Conservation (phyloP, 2,329 filamentous ascomycete genomes). For the Scortechinia acanthostroma region DNA sequence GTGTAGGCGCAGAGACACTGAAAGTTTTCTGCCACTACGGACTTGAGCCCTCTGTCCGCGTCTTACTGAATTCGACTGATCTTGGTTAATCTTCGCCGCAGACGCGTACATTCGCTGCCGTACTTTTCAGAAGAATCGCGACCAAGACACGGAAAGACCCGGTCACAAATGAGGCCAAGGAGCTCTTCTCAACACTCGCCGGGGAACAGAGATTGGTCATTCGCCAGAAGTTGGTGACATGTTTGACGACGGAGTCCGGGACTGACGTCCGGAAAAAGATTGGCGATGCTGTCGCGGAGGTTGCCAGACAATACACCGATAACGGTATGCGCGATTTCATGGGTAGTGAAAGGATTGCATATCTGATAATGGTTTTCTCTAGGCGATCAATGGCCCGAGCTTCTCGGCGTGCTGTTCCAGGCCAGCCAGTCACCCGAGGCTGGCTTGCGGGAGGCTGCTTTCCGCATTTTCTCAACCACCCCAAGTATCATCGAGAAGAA, state of each 20-base stretch:
- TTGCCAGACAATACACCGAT: conserved; percentile 90
- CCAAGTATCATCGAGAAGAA: conserved; percentile 85
- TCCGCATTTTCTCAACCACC: conserved; percentile 89
- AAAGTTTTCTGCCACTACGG: too few relatives aligned
- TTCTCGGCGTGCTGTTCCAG: conserved; percentile 78
- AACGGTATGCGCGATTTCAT: conserved; percentile 57
- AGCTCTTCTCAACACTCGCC: conserved; percentile 77
- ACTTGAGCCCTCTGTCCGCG: too few relatives aligned
- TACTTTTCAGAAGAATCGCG: conserved; percentile 89
- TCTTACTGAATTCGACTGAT: conserved; percentile 2
- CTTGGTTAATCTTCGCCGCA: conserved; percentile 23
- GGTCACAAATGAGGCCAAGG: conserved; percentile 62
- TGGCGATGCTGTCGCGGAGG: conserved; percentile 91
- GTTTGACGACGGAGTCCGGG: conserved; percentile 66
- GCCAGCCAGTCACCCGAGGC: conserved; percentile 80
- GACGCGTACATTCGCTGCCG: conserved; percentile 84
- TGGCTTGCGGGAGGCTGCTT: conserved; percentile 83
- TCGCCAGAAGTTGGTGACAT: conserved; percentile 75
- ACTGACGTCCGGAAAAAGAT: conserved; percentile 84
- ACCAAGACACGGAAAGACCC: conserved; percentile 75
- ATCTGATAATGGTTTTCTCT: conserved; percentile 2
- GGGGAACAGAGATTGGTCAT: conserved; percentile 71
- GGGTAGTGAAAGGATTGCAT: not conserved
- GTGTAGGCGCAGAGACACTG: too few relatives aligned
- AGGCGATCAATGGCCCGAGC: conserved; percentile 68